Base-by-base conservation (phyloP, 768 basidiomycete species). In the Cytidiella melzeri region DNA sequence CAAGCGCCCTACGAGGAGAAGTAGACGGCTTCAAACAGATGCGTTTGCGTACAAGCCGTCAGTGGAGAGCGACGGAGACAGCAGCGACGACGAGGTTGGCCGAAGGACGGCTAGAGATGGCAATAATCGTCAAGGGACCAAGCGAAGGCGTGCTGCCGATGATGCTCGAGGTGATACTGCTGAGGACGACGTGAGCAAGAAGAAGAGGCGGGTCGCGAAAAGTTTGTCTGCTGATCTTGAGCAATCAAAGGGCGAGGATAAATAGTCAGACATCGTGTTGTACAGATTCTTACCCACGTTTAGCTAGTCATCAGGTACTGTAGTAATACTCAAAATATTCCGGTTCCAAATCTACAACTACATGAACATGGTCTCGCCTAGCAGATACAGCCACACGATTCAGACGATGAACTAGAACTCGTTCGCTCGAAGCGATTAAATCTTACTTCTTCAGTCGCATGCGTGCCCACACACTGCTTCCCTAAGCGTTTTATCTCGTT, bases 11-110 rank as follows among this genome's bases (percentile, higher is more conserved):
- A n/a, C 10, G 28, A 46, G n/a, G 28, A 36, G 45, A 37, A 28
- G 43, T 49, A 67, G 58, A 53, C 61, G 67, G 25, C 62, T 71
- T 18, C 55, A 57, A 34, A 49, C 43, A 21, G 72, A 73, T 52
- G 62, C 58, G 7, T 52, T 61, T n/a, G 66, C 68, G 15, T 74
- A 72, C 57, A 64, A 70, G 42, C 73, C 72, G 4, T 58, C 55
- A 2, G 58, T 60, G 3, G 66, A 58, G 3, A 45, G 40, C 23
- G 46, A 30, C 13, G 64, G 61, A 7, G 62, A 63, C 21, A 61
- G 62, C 30, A 57, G 49, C 19, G 66, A 64, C 11, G 65, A 63
- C 5, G 62, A 30, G 19, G 15, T 10, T 23, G 45, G 15, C 13
- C 26, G 19, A 5, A 40, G 9, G 34, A n/a, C n/a, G n/a, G n/a